Evolutionary conservation across 1,139 yeast species (phyloP).

Genomic region (Scheffersomyces segobiensis): DNA sequence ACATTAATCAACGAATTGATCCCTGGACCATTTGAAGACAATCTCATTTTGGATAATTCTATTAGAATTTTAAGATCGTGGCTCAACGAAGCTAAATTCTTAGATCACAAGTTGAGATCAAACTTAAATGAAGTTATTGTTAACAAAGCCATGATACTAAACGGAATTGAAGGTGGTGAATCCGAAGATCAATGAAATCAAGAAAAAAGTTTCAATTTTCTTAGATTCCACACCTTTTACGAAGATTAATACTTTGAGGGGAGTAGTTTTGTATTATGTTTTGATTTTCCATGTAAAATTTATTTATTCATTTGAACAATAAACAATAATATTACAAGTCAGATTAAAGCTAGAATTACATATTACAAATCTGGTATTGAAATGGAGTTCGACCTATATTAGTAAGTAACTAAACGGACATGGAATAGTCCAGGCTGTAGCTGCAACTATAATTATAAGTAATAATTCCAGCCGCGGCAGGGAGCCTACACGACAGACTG

Average conservation of each 20-base stretch:
- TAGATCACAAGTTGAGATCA: conserved; percentile 26
- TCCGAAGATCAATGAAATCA: conserved; percentile 13
- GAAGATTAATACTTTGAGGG: not conserved
- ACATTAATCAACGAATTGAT: conserved; percentile 26
- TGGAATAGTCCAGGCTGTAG: not conserved
- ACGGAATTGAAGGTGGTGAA: conserved; percentile 24
- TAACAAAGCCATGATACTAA: conserved; percentile 34
- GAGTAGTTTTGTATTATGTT: not conserved
- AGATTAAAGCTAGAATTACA: not conserved
- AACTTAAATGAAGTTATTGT: conserved; percentile 34
- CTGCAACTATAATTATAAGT: not conserved
- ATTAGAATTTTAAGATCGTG: conserved; percentile 31
- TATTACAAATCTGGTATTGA: not conserved
- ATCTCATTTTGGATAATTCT: conserved; percentile 28
- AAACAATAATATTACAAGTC: not conserved
- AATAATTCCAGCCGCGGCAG: not conserved
- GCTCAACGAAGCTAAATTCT: conserved; percentile 27
- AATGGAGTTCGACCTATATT: not conserved
- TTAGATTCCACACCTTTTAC: not conserved
- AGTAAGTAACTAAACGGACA: not conserved
- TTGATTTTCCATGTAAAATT: not conserved
- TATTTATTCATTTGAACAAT: conserved; percentile 1
- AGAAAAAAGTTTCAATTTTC: not conserved
- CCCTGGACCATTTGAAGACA: conserved; percentile 20
- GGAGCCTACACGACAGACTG: not conserved